A percentile compares a stretch with the other conserved stretches of the same genome.
Conservation (phyloP, 805 yeast genomes). For the Candida methanosorbosa region DNA sequence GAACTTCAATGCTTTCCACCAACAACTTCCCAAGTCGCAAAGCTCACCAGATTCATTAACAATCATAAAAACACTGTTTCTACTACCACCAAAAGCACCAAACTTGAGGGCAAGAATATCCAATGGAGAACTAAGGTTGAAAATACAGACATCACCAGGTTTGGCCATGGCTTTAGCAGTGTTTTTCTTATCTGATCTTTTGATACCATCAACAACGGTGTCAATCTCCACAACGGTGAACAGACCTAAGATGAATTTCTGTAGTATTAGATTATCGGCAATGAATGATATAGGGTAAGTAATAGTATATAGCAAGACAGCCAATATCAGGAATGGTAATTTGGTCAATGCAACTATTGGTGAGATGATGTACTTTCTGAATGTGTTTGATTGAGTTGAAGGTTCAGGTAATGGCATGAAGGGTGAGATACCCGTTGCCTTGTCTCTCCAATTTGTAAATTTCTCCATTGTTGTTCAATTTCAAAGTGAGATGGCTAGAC, state of each 20-base stretch:
- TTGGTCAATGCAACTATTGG: conserved; percentile 23
- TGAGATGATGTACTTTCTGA: too few relatives aligned
- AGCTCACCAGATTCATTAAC: conserved; percentile 10
- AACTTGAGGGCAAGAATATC: conserved; percentile 34
- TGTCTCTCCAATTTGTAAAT: conserved; percentile 78
- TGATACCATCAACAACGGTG: conserved; percentile 39
- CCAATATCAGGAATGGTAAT: too few relatives aligned
- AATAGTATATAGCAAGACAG: too few relatives aligned
- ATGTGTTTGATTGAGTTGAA: too few relatives aligned
- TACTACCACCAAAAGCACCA: conserved; percentile 4
- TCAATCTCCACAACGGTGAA: conserved; percentile 15
- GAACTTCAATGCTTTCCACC: conserved; percentile 28
- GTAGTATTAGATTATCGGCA: too few relatives aligned
- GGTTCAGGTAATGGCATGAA: conserved; percentile 51
- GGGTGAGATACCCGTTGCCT: conserved; percentile 91
- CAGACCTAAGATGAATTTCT: too few relatives aligned
- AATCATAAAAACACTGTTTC: conserved; percentile 8
- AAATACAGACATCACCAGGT: conserved; percentile 41
- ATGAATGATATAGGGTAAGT: too few relatives aligned
- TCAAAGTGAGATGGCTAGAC: too few relatives aligned
- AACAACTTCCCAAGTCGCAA: conserved; percentile 8
- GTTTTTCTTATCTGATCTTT: conserved; percentile 29
- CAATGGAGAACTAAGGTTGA: conserved; percentile 51
- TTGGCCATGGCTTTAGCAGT: conserved; percentile 26
- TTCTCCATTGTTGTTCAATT: conserved; percentile 70